Evolutionary conservation across 805 yeast species (phyloP), one percentile per base, ranked within the genome.

Genomic region (Saccharomyces jurei): DNA sequence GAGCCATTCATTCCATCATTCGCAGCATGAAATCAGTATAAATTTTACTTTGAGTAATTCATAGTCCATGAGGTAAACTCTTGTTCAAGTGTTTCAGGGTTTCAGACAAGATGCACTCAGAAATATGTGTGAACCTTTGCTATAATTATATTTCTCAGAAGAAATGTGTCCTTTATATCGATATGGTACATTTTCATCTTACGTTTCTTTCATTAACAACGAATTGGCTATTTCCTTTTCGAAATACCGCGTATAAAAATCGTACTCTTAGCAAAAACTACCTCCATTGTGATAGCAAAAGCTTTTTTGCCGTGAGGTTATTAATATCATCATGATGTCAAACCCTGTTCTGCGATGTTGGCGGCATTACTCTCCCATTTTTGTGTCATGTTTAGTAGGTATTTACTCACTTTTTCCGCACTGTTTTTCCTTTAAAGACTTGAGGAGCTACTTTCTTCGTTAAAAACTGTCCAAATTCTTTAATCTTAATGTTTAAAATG

Each of bases 321-420:
- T 17, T 21, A 22, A 36, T 36, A 6, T 36, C 44, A 36, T 36
- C 4, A 17, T 6, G 9, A 11, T 17, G 10, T 17, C 25, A 2
- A 36, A 17, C 4, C 13, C 17, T 8, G 44, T 9, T 17, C 25
- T 21, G 13, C 44, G 44, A 21, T 17, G 13, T 17, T 6, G 17
- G 11, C 17, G 25, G 8, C 25, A 36, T n/a, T 36, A 36, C 44
- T 36, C 44, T 36, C 17, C 44, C 44, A 17, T 36, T 21, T 17
- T 36, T 17, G 25, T 17, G 44, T 22, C 44, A 36, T 36, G 25
- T n/a, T 8, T 21, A 17, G 25, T 17, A 32, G 17, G 44, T 36
- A 17, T 27, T 59, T 57, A 60, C 65, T 62, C 65, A 61, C 65
- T 61, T 61, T 61, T 61, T 60, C 58, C 54, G 54, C 60, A 60